Percentiles rank a stretch among this genome's conserved stretches.
Conservation (phyloP, 768 basidiomycete genomes). For the Russula sp. region DNA sequence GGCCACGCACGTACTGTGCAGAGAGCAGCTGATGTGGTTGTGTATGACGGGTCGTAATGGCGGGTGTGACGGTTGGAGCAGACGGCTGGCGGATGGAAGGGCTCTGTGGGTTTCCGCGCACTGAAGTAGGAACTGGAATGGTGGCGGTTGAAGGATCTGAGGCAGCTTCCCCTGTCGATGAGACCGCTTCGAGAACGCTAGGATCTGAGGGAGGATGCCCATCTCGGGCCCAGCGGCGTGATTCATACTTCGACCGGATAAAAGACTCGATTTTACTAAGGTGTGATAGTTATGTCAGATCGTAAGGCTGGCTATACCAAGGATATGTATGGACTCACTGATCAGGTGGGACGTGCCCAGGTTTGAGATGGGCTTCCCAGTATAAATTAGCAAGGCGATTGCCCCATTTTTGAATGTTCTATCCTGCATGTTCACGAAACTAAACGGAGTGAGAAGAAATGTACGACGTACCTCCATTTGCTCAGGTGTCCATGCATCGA, state of each 20-base stretch:
- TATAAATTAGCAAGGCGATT: slow-evolving; percentile 89
- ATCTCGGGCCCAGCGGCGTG: slow-evolving; percentile 87
- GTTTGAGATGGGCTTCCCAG: slow-evolving; percentile 94
- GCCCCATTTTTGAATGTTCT: slow-evolving; percentile 92
- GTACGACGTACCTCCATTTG: slow-evolving; percentile 73
- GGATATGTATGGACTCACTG: slow-evolving; percentile 54
- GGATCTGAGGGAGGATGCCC: slow-evolving; percentile 81
- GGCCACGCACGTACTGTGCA: slow-evolving; percentile 16
- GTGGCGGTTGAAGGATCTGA: slow-evolving; percentile 16
- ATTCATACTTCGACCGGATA: slow-evolving; percentile 95
- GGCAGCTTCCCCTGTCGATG: slow-evolving; percentile 24
- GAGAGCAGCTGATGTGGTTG: slow-evolving; percentile 54
- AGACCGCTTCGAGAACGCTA: slow-evolving; percentile 54
- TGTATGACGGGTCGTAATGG: slow-evolving; percentile 35
- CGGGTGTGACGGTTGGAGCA: slow-evolving; percentile 22
- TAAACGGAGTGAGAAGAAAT: not conserved
- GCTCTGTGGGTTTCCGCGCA: slow-evolving; percentile 28
- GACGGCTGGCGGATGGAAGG: slow-evolving; percentile 26
- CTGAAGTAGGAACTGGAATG: slow-evolving; percentile 18
- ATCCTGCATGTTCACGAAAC: not conserved
- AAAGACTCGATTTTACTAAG: slow-evolving; percentile 97
- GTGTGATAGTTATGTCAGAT: not conserved
- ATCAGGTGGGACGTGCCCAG: slow-evolving; percentile 87
- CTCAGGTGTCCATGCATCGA: slow-evolving; percentile 96
- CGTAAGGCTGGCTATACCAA: not conserved